A percentile compares a stretch with the other conserved stretches of the same genome.
phyloP scores from a whole-genome alignment of 192 early-diverging fungal species.

The Rhizophagus clarus region DNA sequence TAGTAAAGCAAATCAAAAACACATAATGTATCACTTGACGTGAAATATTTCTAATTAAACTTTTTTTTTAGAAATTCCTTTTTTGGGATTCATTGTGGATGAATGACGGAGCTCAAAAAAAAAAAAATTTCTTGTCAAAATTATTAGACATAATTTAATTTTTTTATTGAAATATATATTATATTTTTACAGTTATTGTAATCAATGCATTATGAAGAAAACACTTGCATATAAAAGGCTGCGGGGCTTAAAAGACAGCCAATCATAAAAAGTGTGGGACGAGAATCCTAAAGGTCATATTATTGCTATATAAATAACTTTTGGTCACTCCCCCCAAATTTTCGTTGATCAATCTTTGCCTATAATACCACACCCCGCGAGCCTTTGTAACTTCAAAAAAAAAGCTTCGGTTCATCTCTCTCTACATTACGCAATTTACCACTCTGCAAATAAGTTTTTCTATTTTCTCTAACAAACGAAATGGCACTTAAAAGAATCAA shows the following conservation, averaged over 20 bases:
- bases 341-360: not conserved
- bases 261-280: not conserved
- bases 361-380: conserved; percentile 13
- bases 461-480: not conserved
- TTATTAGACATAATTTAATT: too few relatives aligned
- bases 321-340: conserved; percentile 12
- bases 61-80: too few relatives aligned
- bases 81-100: too few relatives aligned
- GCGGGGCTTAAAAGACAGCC: not conserved
- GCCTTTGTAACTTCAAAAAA: not conserved
- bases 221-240: not conserved
- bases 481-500: conserved; percentile 99
- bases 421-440: not conserved
- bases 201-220: too few relatives aligned
- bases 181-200: too few relatives aligned
- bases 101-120: too few relatives aligned
- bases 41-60: too few relatives aligned
- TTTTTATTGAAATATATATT: too few relatives aligned
- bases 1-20: too few relatives aligned
- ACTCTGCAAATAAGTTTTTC: not conserved
- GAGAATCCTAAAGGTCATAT: not conserved
- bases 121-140: too few relatives aligned
- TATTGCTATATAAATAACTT: not conserved
- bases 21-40: too few relatives aligned
- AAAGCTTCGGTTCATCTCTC: conserved; percentile 12